Evolutionary conservation across 345 rosid genomes (phyloP), one percentile per base, ranked within the genome.

Genomic region (Passiflora organensis): DNA sequence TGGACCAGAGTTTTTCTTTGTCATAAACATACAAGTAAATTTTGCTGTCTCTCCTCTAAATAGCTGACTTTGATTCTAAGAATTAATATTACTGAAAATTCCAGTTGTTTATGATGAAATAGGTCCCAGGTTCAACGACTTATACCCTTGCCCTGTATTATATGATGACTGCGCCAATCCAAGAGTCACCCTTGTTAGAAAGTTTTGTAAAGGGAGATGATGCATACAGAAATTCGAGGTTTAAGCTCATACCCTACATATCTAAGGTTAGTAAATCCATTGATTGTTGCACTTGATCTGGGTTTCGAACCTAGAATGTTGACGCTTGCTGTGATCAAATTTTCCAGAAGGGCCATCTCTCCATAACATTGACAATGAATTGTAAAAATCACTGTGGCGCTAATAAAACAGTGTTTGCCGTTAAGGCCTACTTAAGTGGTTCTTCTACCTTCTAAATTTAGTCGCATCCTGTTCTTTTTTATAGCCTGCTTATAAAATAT

Each of bases 211-310:
- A 80, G 36, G 91, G 95, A 21, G 97, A 90, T 59, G 85, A 91
- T 56, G 76, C 96, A 20, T 79, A 74, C 68, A 84, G 97, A 76
- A 91, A 91, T 69, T 91, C 96, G 45, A 81, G 97, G 76, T 91
- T 91, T 80, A 91, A 91, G 84, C 96, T 91, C 67, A 87, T 91
- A 70, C 96, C 97, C 32, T 87, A 87, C 84, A 91, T 91, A 73
- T 85, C 96, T 44, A 82, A 83, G 97, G 97, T 87, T 58, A 23
- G 81, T 65, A 28, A 39, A 49, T 53, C 38, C 23, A 47, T 56
- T 20, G 24, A 38, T 41, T 20, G 3, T 22, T 56, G 51, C 39
- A 18, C 28, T 43, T 59, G 10, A 17, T 45, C 50, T 12, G 32
- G 22, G 49, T 54, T 51, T 37, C 41, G 17, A 16, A 25, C 6